Evolutionary conservation across 2,329 filamentous ascomycete genomes (phyloP), one percentile per base, ranked within the genome.

Genomic region (Alternaria sp.): DNA sequence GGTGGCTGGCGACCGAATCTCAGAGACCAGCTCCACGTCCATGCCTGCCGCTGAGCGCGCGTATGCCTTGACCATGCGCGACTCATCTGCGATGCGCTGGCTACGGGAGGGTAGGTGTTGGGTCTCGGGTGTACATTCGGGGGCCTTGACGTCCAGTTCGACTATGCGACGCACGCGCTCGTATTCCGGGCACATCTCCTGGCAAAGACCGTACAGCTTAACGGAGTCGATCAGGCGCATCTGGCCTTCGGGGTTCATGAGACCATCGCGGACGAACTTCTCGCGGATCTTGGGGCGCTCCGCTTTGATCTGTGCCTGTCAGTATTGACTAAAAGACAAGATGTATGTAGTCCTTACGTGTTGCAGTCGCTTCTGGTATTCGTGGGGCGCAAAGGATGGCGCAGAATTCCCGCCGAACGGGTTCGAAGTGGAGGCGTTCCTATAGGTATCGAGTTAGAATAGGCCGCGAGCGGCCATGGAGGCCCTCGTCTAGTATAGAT

Each of bases 41-140:
- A 86, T 83, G 25, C 88, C 88, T 50, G 88, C 88, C 49, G 87
- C 87, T 23, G 88, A 87, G 66, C 88, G 82, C 69, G 87, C 82
- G 71, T 88, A 90, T 60, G 87, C 85, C 77, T 90, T 90, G 62
- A 90, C 84, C 88, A 90, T 90, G 54, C 83, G 82, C 20, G 78
- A 73, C 70, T 87, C 85, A 55, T 82, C 82, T n/a, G 84, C 80
- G 18, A 81, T 76, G 50, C 79, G 72, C 43, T 78, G 66, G 26
- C 69, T 70, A 23, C 75, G 71, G 49, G 68, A 50, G 11, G 56
- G 57, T 64, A 71, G 55, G 67, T 78, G 70, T 74, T 78, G 77
- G 69, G 73, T 75, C 43, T 73, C 71, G 61, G 78, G 72, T 64
- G 78, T 74, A 80, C 84, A 87, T 83, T 90, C 88, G 64, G 85